phyloP scores from a whole-genome alignment of 805 yeast species.

The Candida stauntonica region DNA sequence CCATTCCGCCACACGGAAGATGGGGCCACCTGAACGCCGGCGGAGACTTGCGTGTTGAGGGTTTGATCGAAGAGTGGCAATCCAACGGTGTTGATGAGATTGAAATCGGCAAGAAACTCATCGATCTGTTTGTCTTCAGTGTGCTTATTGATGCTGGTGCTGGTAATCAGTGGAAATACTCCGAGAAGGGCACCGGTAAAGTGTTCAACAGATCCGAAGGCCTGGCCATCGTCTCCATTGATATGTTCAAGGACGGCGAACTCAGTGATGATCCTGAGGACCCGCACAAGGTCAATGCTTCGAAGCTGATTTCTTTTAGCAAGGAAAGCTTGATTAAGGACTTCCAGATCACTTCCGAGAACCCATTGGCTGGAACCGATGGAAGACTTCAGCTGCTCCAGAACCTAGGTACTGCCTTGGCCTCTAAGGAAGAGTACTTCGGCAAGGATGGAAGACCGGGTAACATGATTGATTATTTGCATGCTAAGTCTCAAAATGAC shows the following conservation, averaged over 20 bases:
- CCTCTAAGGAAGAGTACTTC: slow-evolving; percentile 37
- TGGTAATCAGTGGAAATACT: slow-evolving; percentile 52
- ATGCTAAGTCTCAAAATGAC: slow-evolving; percentile 16
- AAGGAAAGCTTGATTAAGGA: slow-evolving; percentile 35
- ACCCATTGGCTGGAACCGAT: slow-evolving; percentile 50
- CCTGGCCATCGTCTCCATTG: slow-evolving; percentile 54
- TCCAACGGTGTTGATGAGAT: slow-evolving; percentile 28
- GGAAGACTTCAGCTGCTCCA: slow-evolving; percentile 48
- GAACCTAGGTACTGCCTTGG: slow-evolving; percentile 45
- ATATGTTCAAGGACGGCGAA: slow-evolving; percentile 47
- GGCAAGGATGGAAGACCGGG: slow-evolving; percentile 49
- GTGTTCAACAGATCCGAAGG: slow-evolving; percentile 52
- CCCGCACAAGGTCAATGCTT: slow-evolving; percentile 42
- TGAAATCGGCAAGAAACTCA: slow-evolving; percentile 49
- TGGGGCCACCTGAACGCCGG: slow-evolving; percentile 62
- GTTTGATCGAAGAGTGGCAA: slow-evolving; percentile 37
- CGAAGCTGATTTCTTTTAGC: slow-evolving; percentile 33
- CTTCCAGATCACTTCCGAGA: slow-evolving; percentile 43
- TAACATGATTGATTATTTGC: slow-evolving; percentile 46
- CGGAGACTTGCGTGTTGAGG: slow-evolving; percentile 39
- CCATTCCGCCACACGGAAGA: slow-evolving; percentile 64
- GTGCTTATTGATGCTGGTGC: slow-evolving; percentile 69
- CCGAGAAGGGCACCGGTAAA: slow-evolving; percentile 32
- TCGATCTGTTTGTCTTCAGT: slow-evolving; percentile 56
- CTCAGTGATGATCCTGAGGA: slow-evolving; percentile 36